Evolutionary conservation across 2,329 filamentous ascomycete genomes (phyloP).

Genomic region (Dothideomycetes sp.): DNA sequence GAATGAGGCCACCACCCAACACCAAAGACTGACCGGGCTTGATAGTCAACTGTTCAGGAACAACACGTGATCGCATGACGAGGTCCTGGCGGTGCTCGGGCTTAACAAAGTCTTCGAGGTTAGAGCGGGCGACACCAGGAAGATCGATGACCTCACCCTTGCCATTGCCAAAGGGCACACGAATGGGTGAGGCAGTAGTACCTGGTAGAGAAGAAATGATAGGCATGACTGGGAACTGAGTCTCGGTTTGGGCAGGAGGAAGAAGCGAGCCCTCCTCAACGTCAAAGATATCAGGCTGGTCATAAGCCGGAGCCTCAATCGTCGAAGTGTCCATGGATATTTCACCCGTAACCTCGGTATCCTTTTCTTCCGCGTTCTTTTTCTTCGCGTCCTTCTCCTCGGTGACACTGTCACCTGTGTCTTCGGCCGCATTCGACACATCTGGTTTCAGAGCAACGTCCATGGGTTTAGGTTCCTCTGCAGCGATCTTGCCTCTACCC

Average conservation of each 20-base stretch:
- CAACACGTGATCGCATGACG: slow-evolving; percentile 68
- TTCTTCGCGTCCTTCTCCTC: background rate
- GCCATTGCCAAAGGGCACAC: slow-evolving; percentile 77
- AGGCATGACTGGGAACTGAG: slow-evolving; percentile 73
- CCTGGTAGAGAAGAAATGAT: slow-evolving; percentile 79
- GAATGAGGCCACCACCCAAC: slow-evolving; percentile 64
- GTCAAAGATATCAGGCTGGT: slow-evolving; percentile 17
- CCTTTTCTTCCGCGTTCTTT: background rate
- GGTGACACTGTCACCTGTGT: background rate
- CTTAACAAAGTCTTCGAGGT: slow-evolving; percentile 61
- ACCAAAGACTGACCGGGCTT: slow-evolving; percentile 72
- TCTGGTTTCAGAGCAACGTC: background rate
- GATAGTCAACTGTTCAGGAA: slow-evolving; percentile 63
- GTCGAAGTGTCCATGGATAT: background rate
- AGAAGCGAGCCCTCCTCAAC: slow-evolving; percentile 44
- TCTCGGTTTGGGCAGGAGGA: slow-evolving; percentile 65
- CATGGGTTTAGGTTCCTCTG: background rate
- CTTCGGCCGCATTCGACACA: background rate
- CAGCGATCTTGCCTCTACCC: slow-evolving; percentile 35
- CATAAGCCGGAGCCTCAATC: background rate
- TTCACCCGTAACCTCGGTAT: background rate
- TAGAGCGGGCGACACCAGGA: slow-evolving; percentile 69
- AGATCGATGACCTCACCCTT: slow-evolving; percentile 89
- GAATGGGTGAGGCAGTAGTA: slow-evolving; percentile 90
- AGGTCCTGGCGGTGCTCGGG: slow-evolving; percentile 57